phyloP scores from a whole-genome alignment of 768 basidiomycete genomes.

The Hysterangium stoloniferum region DNA sequence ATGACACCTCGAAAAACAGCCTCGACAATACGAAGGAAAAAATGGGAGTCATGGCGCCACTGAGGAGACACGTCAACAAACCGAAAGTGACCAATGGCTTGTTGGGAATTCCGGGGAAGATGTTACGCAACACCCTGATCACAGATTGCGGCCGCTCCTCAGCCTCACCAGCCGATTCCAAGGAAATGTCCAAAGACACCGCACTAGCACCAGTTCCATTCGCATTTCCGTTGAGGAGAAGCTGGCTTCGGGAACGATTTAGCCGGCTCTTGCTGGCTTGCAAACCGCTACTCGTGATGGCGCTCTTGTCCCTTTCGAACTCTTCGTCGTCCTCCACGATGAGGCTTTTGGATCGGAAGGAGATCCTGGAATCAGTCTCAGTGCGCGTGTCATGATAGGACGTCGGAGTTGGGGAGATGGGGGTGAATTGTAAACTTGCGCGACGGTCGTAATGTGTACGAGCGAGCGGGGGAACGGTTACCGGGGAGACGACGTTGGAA shows the following conservation, averaged over 20 bases:
- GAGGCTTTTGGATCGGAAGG: slow-evolving; percentile 32
- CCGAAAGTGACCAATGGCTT: slow-evolving; percentile 69
- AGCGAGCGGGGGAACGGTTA: slow-evolving; percentile 25
- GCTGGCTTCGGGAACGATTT: slow-evolving; percentile 9
- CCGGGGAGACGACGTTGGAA: slow-evolving; percentile 29
- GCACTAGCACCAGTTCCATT: slow-evolving; percentile 12
- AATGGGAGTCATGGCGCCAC: slow-evolving; percentile 82
- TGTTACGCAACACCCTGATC: slow-evolving; percentile 40
- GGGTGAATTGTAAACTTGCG: slow-evolving; percentile 61
- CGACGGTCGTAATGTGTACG: slow-evolving; percentile 30
- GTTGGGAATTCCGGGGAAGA: slow-evolving; percentile 66
- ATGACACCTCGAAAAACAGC: slow-evolving; percentile 69
- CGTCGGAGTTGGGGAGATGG: slow-evolving; percentile 38
- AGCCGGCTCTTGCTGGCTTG: slow-evolving; percentile 23
- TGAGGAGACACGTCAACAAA: slow-evolving; percentile 55
- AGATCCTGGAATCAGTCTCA: background rate
- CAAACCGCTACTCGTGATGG: slow-evolving; percentile 31
- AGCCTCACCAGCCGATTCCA: slow-evolving; percentile 16
- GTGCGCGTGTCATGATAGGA: slow-evolving; percentile 18
- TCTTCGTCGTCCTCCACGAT: slow-evolving; percentile 19
- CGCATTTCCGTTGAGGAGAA: background rate
- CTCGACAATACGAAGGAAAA: slow-evolving; percentile 87
- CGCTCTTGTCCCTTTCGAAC: slow-evolving; percentile 20
- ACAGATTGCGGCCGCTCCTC: slow-evolving; percentile 22
- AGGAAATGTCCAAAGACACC: slow-evolving; percentile 18